Base-by-base conservation (phyloP, 306 rosid species). In the Vigna radiata region DNA sequence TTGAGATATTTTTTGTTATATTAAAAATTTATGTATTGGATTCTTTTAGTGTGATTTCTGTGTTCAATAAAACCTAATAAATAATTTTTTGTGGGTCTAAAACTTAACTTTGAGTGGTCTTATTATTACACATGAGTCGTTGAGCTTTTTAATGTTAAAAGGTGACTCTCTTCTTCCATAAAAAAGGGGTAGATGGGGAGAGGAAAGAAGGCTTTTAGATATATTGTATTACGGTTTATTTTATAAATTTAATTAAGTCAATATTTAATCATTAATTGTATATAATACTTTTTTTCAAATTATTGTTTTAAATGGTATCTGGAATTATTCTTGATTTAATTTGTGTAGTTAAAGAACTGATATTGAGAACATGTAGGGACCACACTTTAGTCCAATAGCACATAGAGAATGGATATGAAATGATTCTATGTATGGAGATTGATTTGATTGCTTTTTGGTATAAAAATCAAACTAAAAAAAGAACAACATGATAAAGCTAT, bases 301-400 rank as follows among this genome's bases (percentile, higher is more conserved):
- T 36, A 18, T 37, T 25, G 19, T 39, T 64, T 63, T 37, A 48
- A 36, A 39, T 5, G 5, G 49, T 64, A 37, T 64, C 31, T 39
- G 29, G 18, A 37, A 64, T 18, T 39, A 64, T 18, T 39, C 31
- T 39, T 64, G 27, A 39, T 37, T n/a, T 63, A 63, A 36, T 37
- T 18, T 4, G 29, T 37, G 25, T 64, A 27, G 2, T 43, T 41
- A 66, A 65, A 5, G 36, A 37, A 41, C 53, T 65, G 21, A 18
- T 39, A 11, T 43, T 41, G 53, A 19, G n/a, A 65, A 39, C 52
- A 5, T 10, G 49, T 19, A 66, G 53, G 70, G 71, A 66, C 71
- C 33, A 21, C 33, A 41, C 43, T 41, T 18, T 8, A 37, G n/a
- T 66, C 33, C 53, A 19, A 43, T 4, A 43, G 12, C 53, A 66